phyloP scores from a whole-genome alignment of 139 green algal genomes.

The Chlorella sp. region DNA sequence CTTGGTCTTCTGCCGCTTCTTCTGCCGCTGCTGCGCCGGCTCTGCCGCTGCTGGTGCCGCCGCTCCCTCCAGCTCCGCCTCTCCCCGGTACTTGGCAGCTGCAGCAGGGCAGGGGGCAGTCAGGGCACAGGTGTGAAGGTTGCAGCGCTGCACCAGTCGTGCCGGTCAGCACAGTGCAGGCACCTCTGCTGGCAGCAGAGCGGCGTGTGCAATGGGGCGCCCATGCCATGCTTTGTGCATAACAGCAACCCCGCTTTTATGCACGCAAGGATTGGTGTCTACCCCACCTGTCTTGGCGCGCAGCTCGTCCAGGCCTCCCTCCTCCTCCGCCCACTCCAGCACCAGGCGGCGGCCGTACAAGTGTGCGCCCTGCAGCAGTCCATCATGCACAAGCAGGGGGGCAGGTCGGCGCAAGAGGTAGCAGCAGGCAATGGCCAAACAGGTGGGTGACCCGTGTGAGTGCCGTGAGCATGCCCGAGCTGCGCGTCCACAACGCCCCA shows the following conservation, averaged over 20 bases:
- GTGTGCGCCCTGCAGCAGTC: conserved; percentile 68
- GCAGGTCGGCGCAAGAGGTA: too few relatives aligned
- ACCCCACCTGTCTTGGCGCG: conserved; percentile 74
- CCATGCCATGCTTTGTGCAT: background rate
- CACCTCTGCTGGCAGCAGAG: background rate
- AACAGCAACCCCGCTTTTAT: background rate
- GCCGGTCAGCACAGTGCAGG: background rate
- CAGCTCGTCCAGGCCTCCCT: conserved; percentile 76
- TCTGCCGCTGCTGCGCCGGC: background rate
- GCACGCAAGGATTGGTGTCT: too few relatives aligned
- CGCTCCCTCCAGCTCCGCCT: conserved; percentile 1
- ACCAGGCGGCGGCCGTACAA: conserved; percentile 95
- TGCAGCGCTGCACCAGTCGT: too few relatives aligned
- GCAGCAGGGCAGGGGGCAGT: background rate
- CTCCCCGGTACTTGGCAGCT: conserved; percentile 30
- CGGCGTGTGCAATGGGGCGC: background rate
- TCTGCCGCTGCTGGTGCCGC: background rate
- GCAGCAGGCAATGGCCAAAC: too few relatives aligned
- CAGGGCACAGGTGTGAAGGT: background rate
- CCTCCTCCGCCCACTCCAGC: conserved; percentile 88
- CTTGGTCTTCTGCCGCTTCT: conserved; percentile 19
- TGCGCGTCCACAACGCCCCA: too few relatives aligned
- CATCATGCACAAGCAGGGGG: too few relatives aligned
- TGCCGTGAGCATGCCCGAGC: too few relatives aligned
- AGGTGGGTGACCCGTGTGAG: too few relatives aligned